Evolutionary conservation across 306 rosid genomes (phyloP).

Genomic region (Rubus parviflorus): DNA sequence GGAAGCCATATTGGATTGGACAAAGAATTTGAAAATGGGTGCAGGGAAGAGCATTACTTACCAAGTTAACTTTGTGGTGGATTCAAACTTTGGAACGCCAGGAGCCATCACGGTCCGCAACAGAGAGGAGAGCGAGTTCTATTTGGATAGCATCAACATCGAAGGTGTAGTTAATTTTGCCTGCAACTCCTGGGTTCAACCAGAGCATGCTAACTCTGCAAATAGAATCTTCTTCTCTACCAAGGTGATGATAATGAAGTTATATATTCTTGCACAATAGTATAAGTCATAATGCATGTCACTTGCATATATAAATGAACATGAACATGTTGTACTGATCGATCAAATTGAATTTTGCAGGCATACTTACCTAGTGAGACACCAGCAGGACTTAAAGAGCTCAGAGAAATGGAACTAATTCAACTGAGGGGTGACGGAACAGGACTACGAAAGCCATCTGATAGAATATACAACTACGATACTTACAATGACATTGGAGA

Average conservation of each 20-base stretch:
- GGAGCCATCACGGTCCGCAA: constrained; percentile 38
- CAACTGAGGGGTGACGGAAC: constrained; percentile 36
- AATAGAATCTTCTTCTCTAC: constrained; percentile 39
- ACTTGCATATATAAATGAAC: no score
- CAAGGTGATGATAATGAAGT: constrained; percentile 28
- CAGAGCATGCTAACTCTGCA: background rate
- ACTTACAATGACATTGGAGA: constrained; percentile 41
- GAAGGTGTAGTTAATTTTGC: constrained; percentile 17
- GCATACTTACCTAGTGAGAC: constrained; percentile 37
- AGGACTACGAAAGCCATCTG: constrained; percentile 17
- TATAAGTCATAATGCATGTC: no score
- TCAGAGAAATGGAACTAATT: constrained; percentile 34
- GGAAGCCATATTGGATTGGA: constrained; percentile 24
- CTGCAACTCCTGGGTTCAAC: constrained; percentile 54
- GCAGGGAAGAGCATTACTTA: constrained; percentile 10
- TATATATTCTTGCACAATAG: no score
- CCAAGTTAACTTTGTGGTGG: constrained; percentile 37
- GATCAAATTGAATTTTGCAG: constrained; percentile 16
- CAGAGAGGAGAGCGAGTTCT: constrained; percentile 33
- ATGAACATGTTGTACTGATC: no score
- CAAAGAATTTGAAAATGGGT: constrained; percentile 10
- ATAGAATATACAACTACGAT: constrained; percentile 42
- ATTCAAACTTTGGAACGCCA: constrained; percentile 44
- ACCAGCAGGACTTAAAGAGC: constrained; percentile 36
- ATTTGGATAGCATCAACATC: constrained; percentile 35